Conservation (phyloP, 2,329 filamentous ascomycete species). For the Fusarium neocosmosporiellum region DNA sequence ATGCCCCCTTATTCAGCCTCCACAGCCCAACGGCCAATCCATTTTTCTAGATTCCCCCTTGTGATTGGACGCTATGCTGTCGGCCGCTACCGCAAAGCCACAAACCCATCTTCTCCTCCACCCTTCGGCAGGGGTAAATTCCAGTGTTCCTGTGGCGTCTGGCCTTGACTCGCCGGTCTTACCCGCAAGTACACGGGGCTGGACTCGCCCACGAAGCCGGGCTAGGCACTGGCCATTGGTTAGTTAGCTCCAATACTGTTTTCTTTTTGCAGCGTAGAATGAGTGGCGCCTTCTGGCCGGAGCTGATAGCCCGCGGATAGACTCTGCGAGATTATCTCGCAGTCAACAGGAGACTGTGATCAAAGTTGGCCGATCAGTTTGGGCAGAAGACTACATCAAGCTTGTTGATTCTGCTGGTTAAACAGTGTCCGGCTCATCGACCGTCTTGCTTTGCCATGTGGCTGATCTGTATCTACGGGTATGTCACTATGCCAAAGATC, state of each 20-base stretch:
- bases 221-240: neutral
- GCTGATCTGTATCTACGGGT: neutral
- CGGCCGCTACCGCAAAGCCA: neutral
- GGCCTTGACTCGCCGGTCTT: neutral
- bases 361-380: neutral
- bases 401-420: neutral
- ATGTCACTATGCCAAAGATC: neutral
- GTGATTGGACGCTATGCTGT: neutral
- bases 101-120: neutral
- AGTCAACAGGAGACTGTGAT: neutral
- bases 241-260: neutral
- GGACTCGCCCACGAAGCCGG: neutral
- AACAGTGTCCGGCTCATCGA: neutral
- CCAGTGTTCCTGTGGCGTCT: neutral
- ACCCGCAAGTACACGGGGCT: neutral
- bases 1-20: neutral
- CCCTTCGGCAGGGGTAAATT: slow-evolving; percentile 2
- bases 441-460: neutral
- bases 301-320: neutral
- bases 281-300: neutral
- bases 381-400: neutral
- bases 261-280: neutral
- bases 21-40: neutral
- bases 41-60: neutral
- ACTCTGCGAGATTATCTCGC: neutral